These are phyloP conservation scores for Athelia psychrophila DNA, from an alignment of 1,284 basidiomycete species.

Conservation along the genomic window DNA sequence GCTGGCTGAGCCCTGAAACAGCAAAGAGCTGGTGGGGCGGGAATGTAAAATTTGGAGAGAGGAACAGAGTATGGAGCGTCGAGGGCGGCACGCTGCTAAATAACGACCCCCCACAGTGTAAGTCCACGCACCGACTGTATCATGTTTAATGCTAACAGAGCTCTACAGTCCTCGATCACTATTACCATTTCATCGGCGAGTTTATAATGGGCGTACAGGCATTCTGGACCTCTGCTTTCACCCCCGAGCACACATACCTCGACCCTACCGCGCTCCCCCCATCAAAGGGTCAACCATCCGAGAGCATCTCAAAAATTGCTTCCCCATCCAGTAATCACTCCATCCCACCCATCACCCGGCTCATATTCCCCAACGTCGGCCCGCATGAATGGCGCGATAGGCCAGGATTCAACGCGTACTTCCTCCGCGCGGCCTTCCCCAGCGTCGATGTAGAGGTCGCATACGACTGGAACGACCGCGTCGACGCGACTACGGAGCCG, in stretches of 20 bases:
- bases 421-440: constrained; percentile 76
- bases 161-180: constrained; percentile 62
- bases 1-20: constrained; percentile 55
- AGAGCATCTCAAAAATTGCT: neutral
- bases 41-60: constrained; percentile 27
- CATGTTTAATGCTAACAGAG: constrained; percentile 48
- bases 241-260: constrained; percentile 1
- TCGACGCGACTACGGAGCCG: constrained; percentile 36
- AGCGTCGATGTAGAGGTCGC: constrained; percentile 65
- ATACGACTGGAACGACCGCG: constrained; percentile 68
- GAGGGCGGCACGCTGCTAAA: constrained; percentile 64
- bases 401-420: constrained; percentile 72
- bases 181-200: constrained; percentile 83
- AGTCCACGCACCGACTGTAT: constrained; percentile 24
- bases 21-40: constrained; percentile 63
- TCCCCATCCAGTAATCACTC: constrained; percentile 12
- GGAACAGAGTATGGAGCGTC: constrained; percentile 58
- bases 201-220: constrained; percentile 72
- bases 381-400: constrained; percentile 67
- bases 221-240: constrained; percentile 60
- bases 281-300: neutral
- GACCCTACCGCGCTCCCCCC: constrained; percentile 7
- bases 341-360: constrained; percentile 58
- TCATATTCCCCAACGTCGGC: constrained; percentile 63
- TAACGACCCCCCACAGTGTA: constrained; percentile 1